phyloP scores from a whole-genome alignment of 2,329 filamentous ascomycete genomes.

The Metarhizium robertsii region DNA sequence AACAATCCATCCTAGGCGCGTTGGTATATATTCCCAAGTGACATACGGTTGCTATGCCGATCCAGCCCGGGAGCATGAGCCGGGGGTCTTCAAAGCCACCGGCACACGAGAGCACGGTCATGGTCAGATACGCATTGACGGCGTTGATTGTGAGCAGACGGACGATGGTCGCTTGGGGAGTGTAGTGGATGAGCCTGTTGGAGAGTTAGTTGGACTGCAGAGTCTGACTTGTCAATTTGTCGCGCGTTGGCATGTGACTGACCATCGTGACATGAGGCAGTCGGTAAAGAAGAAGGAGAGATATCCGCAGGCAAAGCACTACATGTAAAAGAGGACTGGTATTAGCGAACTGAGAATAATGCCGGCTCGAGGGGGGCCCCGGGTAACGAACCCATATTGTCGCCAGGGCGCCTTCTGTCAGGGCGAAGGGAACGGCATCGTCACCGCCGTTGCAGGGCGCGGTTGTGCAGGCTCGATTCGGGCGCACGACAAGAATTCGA shows the following conservation, averaged over 20 bases:
- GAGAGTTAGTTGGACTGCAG: not conserved
- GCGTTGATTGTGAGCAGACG: conserved; percentile 68
- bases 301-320: conserved; percentile 71
- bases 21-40: not conserved
- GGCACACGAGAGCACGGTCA: conserved; percentile 59
- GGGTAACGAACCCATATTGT: conserved; percentile 59
- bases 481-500: conserved; percentile 18
- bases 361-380: not conserved
- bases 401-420: conserved; percentile 62
- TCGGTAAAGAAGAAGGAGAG: conserved; percentile 78
- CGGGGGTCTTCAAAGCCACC: conserved; percentile 62
- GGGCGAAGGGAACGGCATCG: conserved; percentile 22
- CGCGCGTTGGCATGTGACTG: conserved; percentile 15
- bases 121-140: conserved; percentile 66
- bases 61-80: conserved; percentile 67
- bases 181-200: conserved; percentile 73
- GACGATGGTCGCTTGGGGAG: conserved; percentile 69
- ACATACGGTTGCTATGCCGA: conserved; percentile 63
- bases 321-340: conserved; percentile 1
- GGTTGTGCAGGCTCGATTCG: conserved; percentile 5
- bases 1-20: not conserved
- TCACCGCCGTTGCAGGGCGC: conserved; percentile 6
- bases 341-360: not conserved
- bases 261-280: conserved; percentile 78
- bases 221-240: not conserved